A percentile compares a stretch with the other conserved stretches of the same genome.
Conservation (phyloP, 371 early-diverging fungal species). For the Mucor racemosus region DNA sequence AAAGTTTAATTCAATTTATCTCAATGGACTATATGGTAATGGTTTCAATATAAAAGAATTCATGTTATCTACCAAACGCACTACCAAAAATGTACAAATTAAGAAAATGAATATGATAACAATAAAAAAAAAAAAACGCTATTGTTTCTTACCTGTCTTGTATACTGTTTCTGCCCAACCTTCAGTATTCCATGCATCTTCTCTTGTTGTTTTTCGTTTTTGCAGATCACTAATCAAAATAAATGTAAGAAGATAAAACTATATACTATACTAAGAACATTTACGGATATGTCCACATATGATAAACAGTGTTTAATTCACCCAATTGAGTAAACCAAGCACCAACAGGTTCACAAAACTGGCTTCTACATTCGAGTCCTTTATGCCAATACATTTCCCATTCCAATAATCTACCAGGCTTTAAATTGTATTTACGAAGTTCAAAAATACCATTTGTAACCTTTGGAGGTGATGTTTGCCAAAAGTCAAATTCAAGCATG, state of each 20-base stretch:
- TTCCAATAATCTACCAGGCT: conserved; percentile 90
- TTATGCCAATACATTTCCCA: conserved; percentile 93
- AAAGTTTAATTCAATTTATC: conserved; percentile 57
- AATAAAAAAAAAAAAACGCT: not conserved
- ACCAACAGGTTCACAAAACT: conserved; percentile 90
- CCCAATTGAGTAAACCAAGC: conserved; percentile 97
- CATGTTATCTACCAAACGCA: conserved; percentile 85
- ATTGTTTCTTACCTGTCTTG: conserved; percentile 71
- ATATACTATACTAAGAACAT: not conserved
- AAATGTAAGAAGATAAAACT: not conserved
- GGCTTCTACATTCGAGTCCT: conserved; percentile 85
- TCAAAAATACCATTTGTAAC: conserved; percentile 88
- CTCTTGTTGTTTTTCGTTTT: conserved; percentile 85
- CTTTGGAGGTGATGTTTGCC: conserved; percentile 81
- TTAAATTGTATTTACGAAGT: conserved; percentile 82
- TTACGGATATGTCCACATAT: conserved; percentile 92
- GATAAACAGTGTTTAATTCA: conserved; percentile 87
- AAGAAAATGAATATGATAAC: not conserved
- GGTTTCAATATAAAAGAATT: conserved; percentile 84
- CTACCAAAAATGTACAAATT: conserved; percentile 37
- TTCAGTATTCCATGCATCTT: conserved; percentile 91
- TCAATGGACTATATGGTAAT: conserved; percentile 76
- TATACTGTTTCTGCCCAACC: conserved; percentile 94
- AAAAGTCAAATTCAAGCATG: conserved; percentile 92
- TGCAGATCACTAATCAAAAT: conserved; percentile 65